phyloP scores from a whole-genome alignment of 306 rosid genomes.

The Potentilla sterilis region DNA sequence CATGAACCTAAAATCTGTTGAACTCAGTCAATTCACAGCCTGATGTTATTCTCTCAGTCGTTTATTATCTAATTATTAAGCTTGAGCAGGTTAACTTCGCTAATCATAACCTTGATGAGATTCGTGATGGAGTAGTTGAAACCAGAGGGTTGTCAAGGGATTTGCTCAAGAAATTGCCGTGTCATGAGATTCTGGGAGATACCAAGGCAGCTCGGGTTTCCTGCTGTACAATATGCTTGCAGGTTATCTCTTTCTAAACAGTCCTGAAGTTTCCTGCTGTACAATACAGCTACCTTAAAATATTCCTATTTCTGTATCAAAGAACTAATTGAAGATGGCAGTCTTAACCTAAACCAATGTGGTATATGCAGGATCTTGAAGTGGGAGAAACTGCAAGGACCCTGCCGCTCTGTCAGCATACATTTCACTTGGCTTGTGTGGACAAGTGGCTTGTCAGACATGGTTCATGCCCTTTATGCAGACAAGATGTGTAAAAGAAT shows the following conservation, averaged over 20 bases:
- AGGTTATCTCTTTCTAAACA: constrained; percentile 40
- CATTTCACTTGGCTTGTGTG: constrained; percentile 72
- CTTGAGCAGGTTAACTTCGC: constrained; percentile 48
- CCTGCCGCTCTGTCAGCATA: constrained; percentile 58
- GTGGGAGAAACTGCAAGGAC: constrained; percentile 64
- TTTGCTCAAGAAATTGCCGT: constrained; percentile 54
- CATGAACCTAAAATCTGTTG: not conserved
- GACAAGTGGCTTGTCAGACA: constrained; percentile 75
- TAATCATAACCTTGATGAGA: constrained; percentile 44
- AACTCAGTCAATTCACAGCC: not conserved
- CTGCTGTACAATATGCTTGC: constrained; percentile 72
- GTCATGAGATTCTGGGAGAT: constrained; percentile 48
- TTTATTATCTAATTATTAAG: constrained; percentile 7
- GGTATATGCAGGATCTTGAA: constrained; percentile 52
- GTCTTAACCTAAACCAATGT: not conserved
- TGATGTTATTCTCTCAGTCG: not conserved
- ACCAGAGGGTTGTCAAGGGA: constrained; percentile 60
- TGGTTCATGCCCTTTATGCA: constrained; percentile 73
- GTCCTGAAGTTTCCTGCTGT: not conserved
- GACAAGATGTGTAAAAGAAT: constrained; percentile 44
- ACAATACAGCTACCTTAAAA: not conserved
- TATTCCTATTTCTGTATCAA: not conserved
- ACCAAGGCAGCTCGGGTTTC: constrained; percentile 40
- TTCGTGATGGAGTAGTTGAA: constrained; percentile 44
- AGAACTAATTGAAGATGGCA: not conserved